Percentiles rank a stretch among this genome's conserved stretches.
Evolutionary conservation across 2,329 filamentous ascomycete species (phyloP).

Genomic region (Monilinia fructicola): DNA sequence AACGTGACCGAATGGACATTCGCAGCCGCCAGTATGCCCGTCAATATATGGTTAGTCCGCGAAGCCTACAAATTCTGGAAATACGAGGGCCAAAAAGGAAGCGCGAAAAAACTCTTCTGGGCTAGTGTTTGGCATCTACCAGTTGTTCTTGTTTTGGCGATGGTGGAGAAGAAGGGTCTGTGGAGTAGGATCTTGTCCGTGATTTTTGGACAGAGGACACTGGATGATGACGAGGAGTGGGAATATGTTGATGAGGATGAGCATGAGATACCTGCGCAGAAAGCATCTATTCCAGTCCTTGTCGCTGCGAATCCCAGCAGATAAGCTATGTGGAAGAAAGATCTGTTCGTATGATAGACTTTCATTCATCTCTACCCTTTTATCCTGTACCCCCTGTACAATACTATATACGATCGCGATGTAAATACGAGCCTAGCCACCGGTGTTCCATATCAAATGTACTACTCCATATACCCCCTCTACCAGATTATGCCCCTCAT

Average conservation of each 20-base stretch:
- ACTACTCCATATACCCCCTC: not conserved
- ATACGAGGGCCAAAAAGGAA: conserved; percentile 73
- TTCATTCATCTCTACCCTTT: not conserved
- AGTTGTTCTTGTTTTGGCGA: conserved; percentile 81
- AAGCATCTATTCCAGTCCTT: not conserved
- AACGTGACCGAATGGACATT: conserved; percentile 87
- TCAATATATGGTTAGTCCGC: conserved; percentile 82
- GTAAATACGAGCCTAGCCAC: not conserved
- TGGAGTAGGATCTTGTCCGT: conserved; percentile 79
- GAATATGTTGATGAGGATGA: conserved; percentile 45
- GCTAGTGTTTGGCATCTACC: conserved; percentile 96
- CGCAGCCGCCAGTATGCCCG: conserved; percentile 72
- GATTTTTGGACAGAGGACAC: conserved; percentile 58
- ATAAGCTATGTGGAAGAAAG: not conserved
- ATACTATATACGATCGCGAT: not conserved
- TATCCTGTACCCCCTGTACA: not conserved
- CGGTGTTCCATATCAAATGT: not conserved
- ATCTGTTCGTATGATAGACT: not conserved
- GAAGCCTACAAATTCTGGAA: conserved; percentile 83
- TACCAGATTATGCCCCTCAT: not conserved
- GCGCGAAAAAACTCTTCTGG: conserved; percentile 87
- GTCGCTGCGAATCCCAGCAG: not conserved
- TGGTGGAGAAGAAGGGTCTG: conserved; percentile 91
- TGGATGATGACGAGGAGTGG: conserved; percentile 55
- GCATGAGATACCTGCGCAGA: conserved; percentile 13